Base-by-base conservation (phyloP, 2,329 filamentous ascomycete genomes). In the Hypoxylon sp. region DNA sequence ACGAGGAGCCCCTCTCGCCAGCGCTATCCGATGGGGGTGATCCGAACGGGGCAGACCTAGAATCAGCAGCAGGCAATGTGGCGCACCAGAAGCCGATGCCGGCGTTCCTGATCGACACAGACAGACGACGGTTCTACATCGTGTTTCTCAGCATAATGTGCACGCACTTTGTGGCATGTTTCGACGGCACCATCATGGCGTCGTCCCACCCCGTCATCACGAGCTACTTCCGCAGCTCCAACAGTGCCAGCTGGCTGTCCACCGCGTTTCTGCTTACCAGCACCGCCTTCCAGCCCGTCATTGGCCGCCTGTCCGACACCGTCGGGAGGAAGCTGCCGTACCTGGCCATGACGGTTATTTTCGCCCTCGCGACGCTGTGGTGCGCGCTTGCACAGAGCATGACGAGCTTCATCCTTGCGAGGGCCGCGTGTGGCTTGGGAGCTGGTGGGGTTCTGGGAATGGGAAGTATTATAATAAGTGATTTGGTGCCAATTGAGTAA, bases 121-220 rank as follows among this genome's bases (percentile, higher is more conserved):
- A 85, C 7, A 78, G 77, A 32, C 76, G 80, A 6, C 82, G 84
- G 31, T 92, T 92, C 80, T 89, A 87, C 85, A 75, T 88, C 67
- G 87, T 91, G 62, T 92, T 91, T 75, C 72, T 80, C 5, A 86
- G 86, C 55, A 82, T 91, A 51, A 79, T 91, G 67, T 75, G 85
- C n/a, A 83, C 84, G 3, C 87, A 87, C 74, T 87, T 90, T 68
- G 82, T 89, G 15, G 81, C 82, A 35, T 89, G 84, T 76, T 94
- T 95, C 75, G 93, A 95, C 81, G 86, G 88, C 10, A 95, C 92
- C 3, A 87, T 95, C 71, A 94, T 95, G 92, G 92, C 92, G 3
- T 93, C 91, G 2, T 91, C 87, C 46, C 92, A 96, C 78, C 92
- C 92, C 0, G 91, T 93, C 63, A 93, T 95, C 68, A 94, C 92